Conservation (phyloP, 768 basidiomycete genomes). For the Suillus variegatus region DNA sequence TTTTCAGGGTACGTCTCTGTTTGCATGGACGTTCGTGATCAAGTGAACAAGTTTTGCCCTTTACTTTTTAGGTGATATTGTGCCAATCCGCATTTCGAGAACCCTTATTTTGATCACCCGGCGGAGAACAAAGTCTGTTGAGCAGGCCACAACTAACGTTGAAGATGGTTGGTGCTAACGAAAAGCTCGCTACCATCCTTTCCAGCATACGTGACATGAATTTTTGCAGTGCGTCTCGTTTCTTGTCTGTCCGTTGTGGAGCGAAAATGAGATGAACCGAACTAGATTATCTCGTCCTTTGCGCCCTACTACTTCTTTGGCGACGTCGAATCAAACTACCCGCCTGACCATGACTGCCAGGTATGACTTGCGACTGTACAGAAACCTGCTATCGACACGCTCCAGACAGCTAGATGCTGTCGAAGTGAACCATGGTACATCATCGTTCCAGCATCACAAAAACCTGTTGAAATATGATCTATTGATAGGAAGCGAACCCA, state of each 20-base stretch:
- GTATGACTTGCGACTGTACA: too few species aligned
- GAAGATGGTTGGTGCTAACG: slow-evolving; percentile 48
- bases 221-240: slow-evolving; percentile 47
- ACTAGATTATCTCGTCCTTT: too few species aligned
- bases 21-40: neutral
- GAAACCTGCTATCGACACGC: too few species aligned
- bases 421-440: too few species aligned
- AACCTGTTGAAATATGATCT: slow-evolving; percentile 42
- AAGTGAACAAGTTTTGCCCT: neutral
- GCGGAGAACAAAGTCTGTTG: slow-evolving; percentile 43
- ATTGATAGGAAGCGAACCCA: neutral
- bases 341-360: too few species aligned
- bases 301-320: too few species aligned
- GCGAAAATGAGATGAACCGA: too few species aligned
- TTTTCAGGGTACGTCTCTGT: neutral
- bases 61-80: neutral
- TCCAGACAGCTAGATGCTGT: too few species aligned
- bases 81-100: slow-evolving; percentile 16
- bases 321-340: too few species aligned
- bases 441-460: slow-evolving; percentile 29
- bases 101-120: slow-evolving; percentile 37
- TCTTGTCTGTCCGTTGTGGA: neutral
- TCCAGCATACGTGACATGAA: slow-evolving; percentile 53
- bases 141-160: slow-evolving; percentile 39
- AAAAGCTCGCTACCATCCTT: slow-evolving; percentile 42